These are phyloP conservation scores for Inonotus obliquus DNA, from an alignment of 1,284 basidiomycete genomes.

Conservation along the genomic window DNA sequence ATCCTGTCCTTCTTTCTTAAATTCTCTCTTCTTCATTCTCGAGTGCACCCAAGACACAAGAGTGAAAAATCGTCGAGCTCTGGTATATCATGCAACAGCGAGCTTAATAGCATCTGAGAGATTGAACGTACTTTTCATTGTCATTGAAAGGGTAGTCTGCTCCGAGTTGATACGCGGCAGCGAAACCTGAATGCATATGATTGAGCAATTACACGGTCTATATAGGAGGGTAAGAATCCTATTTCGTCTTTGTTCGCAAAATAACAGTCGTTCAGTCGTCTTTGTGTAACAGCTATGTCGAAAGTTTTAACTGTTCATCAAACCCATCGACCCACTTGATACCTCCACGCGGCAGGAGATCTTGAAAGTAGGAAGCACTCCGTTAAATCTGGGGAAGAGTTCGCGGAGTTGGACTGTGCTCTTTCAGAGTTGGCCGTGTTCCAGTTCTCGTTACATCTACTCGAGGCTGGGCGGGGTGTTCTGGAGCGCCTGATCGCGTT, in stretches of 20 bases:
- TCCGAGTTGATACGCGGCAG: conserved; percentile 54
- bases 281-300: no score
- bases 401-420: conserved; percentile 81
- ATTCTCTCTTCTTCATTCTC: conserved; percentile 30
- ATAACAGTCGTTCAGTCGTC: no score
- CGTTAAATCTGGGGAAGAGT: conserved; percentile 46
- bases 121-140: conserved; percentile 34
- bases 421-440: conserved; percentile 84
- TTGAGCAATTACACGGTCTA: conserved; percentile 34
- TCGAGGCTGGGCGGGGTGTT: conserved; percentile 71
- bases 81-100: background rate
- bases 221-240: conserved; percentile 49
- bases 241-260: no score
- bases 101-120: background rate
- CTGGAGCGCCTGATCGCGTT: conserved; percentile 63
- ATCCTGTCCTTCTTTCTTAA: conserved; percentile 28
- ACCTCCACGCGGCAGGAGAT: conserved; percentile 51
- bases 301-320: no score
- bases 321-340: no score
- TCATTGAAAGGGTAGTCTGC: conserved; percentile 45
- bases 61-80: conserved; percentile 35
- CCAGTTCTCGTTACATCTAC: conserved; percentile 74
- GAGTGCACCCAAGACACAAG: conserved; percentile 44
- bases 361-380: conserved; percentile 35
- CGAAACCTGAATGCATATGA: conserved; percentile 51